Conservation (phyloP, 495 filamentous ascomycete species). For the Bathelium albidoporum region DNA sequence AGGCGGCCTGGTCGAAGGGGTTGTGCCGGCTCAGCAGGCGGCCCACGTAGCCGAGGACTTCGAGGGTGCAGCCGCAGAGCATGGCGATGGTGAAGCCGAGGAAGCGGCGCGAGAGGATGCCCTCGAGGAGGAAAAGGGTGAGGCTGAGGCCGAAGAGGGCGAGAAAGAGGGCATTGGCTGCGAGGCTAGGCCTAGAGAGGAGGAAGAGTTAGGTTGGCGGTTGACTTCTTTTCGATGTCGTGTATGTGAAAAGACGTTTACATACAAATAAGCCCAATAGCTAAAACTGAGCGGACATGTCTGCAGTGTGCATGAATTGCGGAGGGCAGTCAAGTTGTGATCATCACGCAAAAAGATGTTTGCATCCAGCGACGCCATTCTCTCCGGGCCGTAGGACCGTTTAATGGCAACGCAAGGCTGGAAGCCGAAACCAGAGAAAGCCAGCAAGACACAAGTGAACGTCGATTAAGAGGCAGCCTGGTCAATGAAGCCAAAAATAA, state of each 20-base stretch:
- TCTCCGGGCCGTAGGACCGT: background rate
- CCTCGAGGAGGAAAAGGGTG: constrained; percentile 14
- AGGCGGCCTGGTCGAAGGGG: constrained; percentile 15
- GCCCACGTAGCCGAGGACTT: constrained; percentile 19
- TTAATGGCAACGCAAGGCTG: background rate
- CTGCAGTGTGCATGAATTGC: constrained; percentile 21
- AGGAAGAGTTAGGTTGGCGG: constrained; percentile 9
- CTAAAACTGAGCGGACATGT: constrained; percentile 20
- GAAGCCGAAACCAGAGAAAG: background rate
- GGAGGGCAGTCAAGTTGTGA: constrained; percentile 4
- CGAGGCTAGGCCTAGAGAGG: constrained; percentile 14
- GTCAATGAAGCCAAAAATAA: no score
- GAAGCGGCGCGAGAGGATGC: constrained; percentile 7
- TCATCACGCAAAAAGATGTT: background rate
- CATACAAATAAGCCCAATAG: constrained; percentile 23
- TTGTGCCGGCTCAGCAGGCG: constrained; percentile 16
- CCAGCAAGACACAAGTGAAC: background rate
- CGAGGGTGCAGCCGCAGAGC: constrained; percentile 12
- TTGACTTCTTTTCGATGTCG: no score
- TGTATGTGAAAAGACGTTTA: background rate
- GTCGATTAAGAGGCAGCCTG: background rate
- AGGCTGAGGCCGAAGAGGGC: constrained; percentile 18
- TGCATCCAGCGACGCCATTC: background rate
- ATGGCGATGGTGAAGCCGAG: constrained; percentile 15
- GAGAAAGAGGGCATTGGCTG: constrained; percentile 15